Conservation (phyloP, 306 rosid genomes). For the Vicia sativa region DNA sequence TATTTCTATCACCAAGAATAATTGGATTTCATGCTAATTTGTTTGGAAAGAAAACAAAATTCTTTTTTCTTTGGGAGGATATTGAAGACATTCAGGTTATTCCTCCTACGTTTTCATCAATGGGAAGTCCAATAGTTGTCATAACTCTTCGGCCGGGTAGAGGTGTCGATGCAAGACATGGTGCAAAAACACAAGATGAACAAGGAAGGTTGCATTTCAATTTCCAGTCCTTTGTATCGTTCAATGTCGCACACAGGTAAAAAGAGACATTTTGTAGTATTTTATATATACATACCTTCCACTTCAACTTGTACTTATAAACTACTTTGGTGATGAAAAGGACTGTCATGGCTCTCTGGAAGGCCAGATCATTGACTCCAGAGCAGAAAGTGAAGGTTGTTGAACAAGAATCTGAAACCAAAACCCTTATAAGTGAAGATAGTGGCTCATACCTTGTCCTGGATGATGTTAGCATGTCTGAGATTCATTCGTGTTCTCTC, state of each 20-base stretch:
- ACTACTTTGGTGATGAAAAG: conserved; percentile 51
- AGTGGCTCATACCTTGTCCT: conserved; percentile 68
- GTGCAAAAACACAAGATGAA: conserved; percentile 86
- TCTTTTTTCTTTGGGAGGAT: conserved; percentile 97
- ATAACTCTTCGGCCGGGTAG: conserved; percentile 86
- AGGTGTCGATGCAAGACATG: conserved; percentile 91
- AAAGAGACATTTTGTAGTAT: conserved; percentile 30
- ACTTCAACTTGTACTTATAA: conserved; percentile 27
- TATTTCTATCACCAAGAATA: conserved; percentile 89
- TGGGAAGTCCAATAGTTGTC: conserved; percentile 93
- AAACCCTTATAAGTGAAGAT: conserved; percentile 71
- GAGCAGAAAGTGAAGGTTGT: conserved; percentile 90
- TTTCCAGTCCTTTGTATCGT: conserved; percentile 96
- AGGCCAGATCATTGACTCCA: conserved; percentile 92
- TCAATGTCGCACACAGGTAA: conserved; percentile 82
- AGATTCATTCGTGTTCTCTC: conserved; percentile 64
- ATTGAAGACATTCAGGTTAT: conserved; percentile 84
- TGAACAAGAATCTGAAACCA: conserved; percentile 81
- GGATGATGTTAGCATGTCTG: conserved; percentile 87
- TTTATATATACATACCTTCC: background rate
- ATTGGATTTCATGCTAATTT: conserved; percentile 94
- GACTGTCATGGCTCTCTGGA: conserved; percentile 97
- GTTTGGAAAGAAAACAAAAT: conserved; percentile 85
- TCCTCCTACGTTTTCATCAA: conserved; percentile 82
- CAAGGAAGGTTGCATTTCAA: conserved; percentile 95